Evolutionary conservation across 805 yeast genomes (phyloP).

Genomic region (Saccharomyces paradoxus): DNA sequence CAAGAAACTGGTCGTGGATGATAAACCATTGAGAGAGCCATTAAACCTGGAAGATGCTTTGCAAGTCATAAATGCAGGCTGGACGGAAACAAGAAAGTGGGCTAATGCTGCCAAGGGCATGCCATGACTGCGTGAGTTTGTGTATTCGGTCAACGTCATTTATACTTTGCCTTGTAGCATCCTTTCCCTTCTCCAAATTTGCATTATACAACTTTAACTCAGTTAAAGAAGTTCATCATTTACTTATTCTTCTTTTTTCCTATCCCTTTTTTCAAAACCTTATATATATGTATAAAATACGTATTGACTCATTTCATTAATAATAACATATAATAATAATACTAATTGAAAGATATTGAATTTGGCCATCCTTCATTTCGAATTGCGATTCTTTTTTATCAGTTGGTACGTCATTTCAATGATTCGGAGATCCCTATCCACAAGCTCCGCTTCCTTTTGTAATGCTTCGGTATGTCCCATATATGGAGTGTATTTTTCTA

Average conservation of each 20-base stretch:
- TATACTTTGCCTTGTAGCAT: not conserved
- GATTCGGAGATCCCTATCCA: constrained; percentile 67
- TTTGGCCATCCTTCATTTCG: not conserved
- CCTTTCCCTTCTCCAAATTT: not conserved
- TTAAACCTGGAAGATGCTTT: constrained; percentile 69
- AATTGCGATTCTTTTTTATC: constrained; percentile 23
- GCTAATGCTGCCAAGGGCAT: constrained; percentile 40
- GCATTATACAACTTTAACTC: not conserved
- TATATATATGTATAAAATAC: not conserved
- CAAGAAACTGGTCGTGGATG: constrained; percentile 59
- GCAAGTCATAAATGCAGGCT: constrained; percentile 69
- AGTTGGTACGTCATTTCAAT: constrained; percentile 48
- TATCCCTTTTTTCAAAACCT: not conserved
- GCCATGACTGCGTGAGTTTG: constrained; percentile 5
- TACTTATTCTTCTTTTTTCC: not conserved
- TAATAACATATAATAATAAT: constrained; percentile 2
- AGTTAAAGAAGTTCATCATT: not conserved
- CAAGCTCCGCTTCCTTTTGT: constrained; percentile 53
- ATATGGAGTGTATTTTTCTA: constrained; percentile 13
- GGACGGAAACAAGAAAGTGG: constrained; percentile 77
- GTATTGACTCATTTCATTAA: not conserved
- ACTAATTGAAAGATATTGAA: not conserved
- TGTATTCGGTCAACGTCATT: not conserved
- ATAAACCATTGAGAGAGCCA: constrained; percentile 57
- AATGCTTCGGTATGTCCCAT: constrained; percentile 30